Evolutionary conservation across 306 rosid species (phyloP), one percentile per base, ranked within the genome.

Genomic region (Cucurbita argyrosperma): DNA sequence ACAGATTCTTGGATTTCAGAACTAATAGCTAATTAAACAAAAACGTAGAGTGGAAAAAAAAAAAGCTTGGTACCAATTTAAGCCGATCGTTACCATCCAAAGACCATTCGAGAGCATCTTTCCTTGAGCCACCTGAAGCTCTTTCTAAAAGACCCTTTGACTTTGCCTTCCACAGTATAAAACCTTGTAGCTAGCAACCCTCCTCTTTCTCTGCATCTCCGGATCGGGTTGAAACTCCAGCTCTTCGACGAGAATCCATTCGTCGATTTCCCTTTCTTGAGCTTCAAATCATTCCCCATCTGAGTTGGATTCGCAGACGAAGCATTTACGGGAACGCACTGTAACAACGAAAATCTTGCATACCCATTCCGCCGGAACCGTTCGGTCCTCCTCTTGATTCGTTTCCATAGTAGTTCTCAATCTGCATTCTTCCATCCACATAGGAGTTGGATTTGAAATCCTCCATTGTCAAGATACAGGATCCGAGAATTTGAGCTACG

Each of bases 111-210:
- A 65, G 76, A 76, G 80, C 86, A 93, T 56, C 90, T 84, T 23
- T 93, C 91, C 81, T 90, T 93, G 53, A 93, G 78, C 98, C 98
- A 93, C 83, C 84, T 82, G 76, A 90, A 85, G 76, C 96, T 90
- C 87, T 89, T 93, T 77, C 92, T 81, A 8, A 93, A 45, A 45
- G 94, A 85, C 3, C 98, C 97, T 76, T 90, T 90, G 43, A 93
- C 89, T 78, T 89, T 93, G 12, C 98, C 98, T 79, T 93, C 98
- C 77, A 89, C 90, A 5, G 89, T 23, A 74, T 93, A 93, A 42
- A n/a, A 89, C 97, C 82, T 93, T 93, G 71, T 93, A 93, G 81
- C 98, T 86, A 15, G 97, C 98, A 5, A 93, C 97, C 76, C 97
- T 89, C 77, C 85, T 93, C 84, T 86, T 90, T 87, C 98, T 84